phyloP scores from a whole-genome alignment of 106 monocot species.

The Platanthera guangdongensis region DNA sequence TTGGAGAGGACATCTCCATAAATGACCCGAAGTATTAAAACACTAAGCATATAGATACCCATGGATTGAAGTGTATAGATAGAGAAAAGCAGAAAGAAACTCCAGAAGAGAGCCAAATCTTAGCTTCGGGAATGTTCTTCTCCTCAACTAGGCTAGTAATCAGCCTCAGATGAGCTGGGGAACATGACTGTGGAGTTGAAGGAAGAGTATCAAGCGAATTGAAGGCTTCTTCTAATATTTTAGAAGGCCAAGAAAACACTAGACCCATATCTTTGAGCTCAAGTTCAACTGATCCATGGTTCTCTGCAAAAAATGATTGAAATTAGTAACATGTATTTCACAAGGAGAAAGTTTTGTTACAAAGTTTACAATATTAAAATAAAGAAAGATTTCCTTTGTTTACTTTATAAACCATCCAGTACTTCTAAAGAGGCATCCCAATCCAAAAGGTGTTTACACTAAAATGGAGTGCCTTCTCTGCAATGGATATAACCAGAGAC shows the following conservation, averaged over 20 bases:
- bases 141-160: constrained; percentile 41
- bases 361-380: too few species aligned
- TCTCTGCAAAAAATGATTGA: neutral
- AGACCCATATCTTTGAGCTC: constrained; percentile 58
- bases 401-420: too few species aligned
- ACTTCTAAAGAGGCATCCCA: too few species aligned
- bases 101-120: constrained; percentile 48
- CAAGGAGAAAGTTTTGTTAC: too few species aligned
- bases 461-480: too few species aligned
- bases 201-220: neutral
- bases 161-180: constrained; percentile 13
- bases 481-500: too few species aligned
- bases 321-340: too few species aligned
- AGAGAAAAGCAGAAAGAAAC: constrained; percentile 70
- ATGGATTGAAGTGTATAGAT: constrained; percentile 59
- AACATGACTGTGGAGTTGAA: constrained; percentile 38
- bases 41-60: constrained; percentile 28
- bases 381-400: too few species aligned
- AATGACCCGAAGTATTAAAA: too few species aligned
- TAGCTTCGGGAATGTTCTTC: constrained; percentile 57
- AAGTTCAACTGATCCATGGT: constrained; percentile 22
- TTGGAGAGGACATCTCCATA: too few species aligned
- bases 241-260: constrained; percentile 44
- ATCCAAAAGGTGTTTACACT: too few species aligned
- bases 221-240: constrained; percentile 31